Evolutionary conservation across 352 stramenopile species (phyloP).

Genomic region (Pythium plurisporium): DNA sequence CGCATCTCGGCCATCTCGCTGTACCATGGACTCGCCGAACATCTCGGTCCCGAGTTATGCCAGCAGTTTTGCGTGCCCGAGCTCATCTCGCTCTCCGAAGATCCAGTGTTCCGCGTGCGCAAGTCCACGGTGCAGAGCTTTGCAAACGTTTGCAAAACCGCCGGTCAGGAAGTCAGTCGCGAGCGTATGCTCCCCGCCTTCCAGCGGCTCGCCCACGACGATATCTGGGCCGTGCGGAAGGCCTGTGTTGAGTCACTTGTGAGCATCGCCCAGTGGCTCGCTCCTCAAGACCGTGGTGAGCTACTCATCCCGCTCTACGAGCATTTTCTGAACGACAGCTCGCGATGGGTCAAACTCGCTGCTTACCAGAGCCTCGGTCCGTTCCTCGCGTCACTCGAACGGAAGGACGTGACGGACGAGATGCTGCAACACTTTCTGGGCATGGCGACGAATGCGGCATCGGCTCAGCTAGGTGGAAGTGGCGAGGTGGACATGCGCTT

Average conservation of each 20-base stretch:
- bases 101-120: slow-evolving; percentile 92
- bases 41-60: slow-evolving; percentile 87
- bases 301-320: slow-evolving; percentile 89
- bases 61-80: slow-evolving; percentile 92
- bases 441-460: slow-evolving; percentile 68
- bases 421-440: slow-evolving; percentile 79
- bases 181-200: slow-evolving; percentile 90
- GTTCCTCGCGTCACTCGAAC: slow-evolving; percentile 81
- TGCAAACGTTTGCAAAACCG: slow-evolving; percentile 84
- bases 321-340: slow-evolving; percentile 84
- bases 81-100: slow-evolving; percentile 87
- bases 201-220: slow-evolving; percentile 86
- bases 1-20: slow-evolving; percentile 91
- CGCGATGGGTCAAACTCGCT: slow-evolving; percentile 92
- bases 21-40: slow-evolving; percentile 88
- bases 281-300: slow-evolving; percentile 60
- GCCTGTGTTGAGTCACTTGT: slow-evolving; percentile 90
- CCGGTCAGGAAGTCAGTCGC: slow-evolving; percentile 63
- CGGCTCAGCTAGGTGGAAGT: slow-evolving; percentile 55
- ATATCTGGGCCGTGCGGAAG: slow-evolving; percentile 93
- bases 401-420: slow-evolving; percentile 71
- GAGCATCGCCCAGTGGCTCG: slow-evolving; percentile 80
- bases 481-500: slow-evolving; percentile 88
- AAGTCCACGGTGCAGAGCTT: slow-evolving; percentile 91
- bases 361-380: slow-evolving; percentile 90